Conservation (phyloP, 2,329 filamentous ascomycete genomes). For the Akanthomyces dipterigenus region DNA sequence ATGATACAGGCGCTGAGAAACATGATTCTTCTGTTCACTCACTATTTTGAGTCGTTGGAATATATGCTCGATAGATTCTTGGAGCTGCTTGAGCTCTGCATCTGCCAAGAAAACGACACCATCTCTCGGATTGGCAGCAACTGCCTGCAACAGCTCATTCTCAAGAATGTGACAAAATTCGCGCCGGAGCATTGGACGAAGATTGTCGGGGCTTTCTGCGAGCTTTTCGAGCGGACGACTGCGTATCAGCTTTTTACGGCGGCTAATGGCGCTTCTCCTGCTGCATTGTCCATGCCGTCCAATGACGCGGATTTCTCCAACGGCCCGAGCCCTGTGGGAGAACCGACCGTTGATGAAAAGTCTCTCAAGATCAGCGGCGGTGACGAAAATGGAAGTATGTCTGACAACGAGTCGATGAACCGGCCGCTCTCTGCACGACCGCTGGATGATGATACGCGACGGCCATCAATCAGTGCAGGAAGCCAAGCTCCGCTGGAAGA, state of each 20-base stretch:
- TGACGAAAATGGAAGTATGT: constrained; percentile 29
- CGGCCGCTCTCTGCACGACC: constrained; percentile 22
- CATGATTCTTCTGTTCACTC: constrained; percentile 97
- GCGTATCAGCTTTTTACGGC: constrained; percentile 93
- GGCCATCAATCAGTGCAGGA: constrained; percentile 26
- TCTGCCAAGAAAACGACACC: constrained; percentile 98
- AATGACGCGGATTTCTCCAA: constrained; percentile 47
- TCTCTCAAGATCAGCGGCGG: constrained; percentile 55
- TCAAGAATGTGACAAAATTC: constrained; percentile 95
- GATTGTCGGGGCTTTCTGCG: constrained; percentile 91
- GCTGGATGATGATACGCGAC: constrained; percentile 29
- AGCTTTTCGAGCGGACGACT: constrained; percentile 90
- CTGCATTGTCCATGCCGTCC: constrained; percentile 43
- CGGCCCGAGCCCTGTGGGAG: constrained; percentile 34
- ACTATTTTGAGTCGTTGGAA: constrained; percentile 93
- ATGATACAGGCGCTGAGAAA: constrained; percentile 98
- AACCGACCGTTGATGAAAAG: constrained; percentile 42
- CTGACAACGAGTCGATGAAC: constrained; percentile 28
- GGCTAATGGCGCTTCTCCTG: constrained; percentile 48
- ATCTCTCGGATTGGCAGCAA: constrained; percentile 97
- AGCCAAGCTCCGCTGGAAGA: constrained; percentile 62
- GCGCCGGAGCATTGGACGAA: constrained; percentile 81
- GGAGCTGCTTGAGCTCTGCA: constrained; percentile 88
- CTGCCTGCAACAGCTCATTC: constrained; percentile 89
- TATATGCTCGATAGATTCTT: constrained; percentile 98